Evolutionary conservation across 208 protist genomes (phyloP).

Genomic region (Leishmania martiniquensis): DNA sequence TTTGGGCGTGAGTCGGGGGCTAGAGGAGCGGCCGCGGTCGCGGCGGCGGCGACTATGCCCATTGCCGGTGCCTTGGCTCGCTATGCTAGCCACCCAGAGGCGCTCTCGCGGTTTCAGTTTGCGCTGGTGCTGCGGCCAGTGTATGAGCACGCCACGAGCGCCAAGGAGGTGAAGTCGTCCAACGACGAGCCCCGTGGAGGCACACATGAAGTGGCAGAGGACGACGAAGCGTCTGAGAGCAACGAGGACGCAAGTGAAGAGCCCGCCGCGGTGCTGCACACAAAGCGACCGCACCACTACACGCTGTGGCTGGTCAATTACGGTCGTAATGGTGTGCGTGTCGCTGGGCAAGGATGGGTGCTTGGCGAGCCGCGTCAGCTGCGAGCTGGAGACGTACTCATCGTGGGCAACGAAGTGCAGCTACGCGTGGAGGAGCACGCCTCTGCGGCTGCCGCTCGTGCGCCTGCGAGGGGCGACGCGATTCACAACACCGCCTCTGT

Average conservation of each 20-base stretch:
- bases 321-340: conserved; percentile 60
- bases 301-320: conserved; percentile 76
- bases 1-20: conserved; percentile 54
- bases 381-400: conserved; percentile 35
- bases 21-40: conserved; percentile 26
- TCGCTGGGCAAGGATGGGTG: conserved; percentile 25
- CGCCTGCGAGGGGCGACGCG: background rate
- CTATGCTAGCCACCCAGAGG: conserved; percentile 44
- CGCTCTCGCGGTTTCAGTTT: conserved; percentile 64
- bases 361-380: conserved; percentile 55
- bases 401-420: conserved; percentile 44
- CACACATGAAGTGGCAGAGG: background rate
- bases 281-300: conserved; percentile 37
- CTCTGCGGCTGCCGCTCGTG: conserved; percentile 3
- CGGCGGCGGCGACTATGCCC: conserved; percentile 27
- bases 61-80: conserved; percentile 50
- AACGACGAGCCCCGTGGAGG: background rate
- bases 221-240: conserved; percentile 14
- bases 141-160: conserved; percentile 10
- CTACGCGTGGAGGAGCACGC: conserved; percentile 26
- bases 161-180: background rate
- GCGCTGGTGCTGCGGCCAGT: conserved; percentile 45
- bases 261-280: conserved; percentile 23
- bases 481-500: background rate
- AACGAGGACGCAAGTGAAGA: background rate